phyloP scores from a whole-genome alignment of 176 grass and related monocot genomes.

The Sorghum bicolor region Sorghum_bicolor_NCBIv3 NC_012870.2:19078001-19078500 shows the following conservation, averaged over 20 bases:
- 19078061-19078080: neutral
- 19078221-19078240: neutral
- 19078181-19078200: neutral
- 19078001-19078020: neutral
- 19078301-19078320: too few relatives aligned
- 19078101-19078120: neutral
- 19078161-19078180: neutral
- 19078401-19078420: constrained; percentile 95
- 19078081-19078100: neutral
- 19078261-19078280: neutral
- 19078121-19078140: neutral
- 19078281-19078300: neutral
- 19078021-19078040: neutral
- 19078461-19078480: constrained; percentile 69
- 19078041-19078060: constrained; percentile 7
- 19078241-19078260: neutral
- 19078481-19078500: constrained; percentile 91
- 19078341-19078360: constrained; percentile 14
- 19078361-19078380: constrained; percentile 42
- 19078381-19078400: constrained; percentile 60
- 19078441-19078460: constrained; percentile 87
- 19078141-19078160: neutral
- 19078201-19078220: neutral
- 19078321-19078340: constrained; percentile 2
- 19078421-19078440: constrained; percentile 94